Base-by-base conservation (phyloP, 2,329 filamentous ascomycete genomes). In the Thielaviopsis ethacetica region DNA sequence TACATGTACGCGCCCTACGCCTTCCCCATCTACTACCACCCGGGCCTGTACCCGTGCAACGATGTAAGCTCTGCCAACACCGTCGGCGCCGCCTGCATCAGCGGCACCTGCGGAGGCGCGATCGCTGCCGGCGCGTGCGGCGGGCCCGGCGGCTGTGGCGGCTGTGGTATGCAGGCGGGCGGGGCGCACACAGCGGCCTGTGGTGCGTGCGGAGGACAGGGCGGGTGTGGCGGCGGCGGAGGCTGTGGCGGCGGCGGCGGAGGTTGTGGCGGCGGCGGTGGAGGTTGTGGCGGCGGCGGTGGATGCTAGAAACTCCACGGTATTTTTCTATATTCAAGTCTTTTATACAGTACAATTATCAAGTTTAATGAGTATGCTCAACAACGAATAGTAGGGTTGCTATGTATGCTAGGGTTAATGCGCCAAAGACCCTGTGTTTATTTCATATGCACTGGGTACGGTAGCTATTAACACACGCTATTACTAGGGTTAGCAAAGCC, bases 101-200 rank as follows among this genome's bases (percentile, higher is more conserved):
- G 66, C 2, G 80, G 78, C 0, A 79, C 74, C 1, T 82, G 79
- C 63, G 72, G 72, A 4, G 70, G 70, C 2, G 72, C 71, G 2
- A 69, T 73, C 0, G 71, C 72, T 0, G 70, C 70, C 2, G 75
- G 76, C 2, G 72, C 71, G 6, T 73, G 75, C 52, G 73, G 75
- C 44, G 70, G 71, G 5, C 70, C 72, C 1, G 70, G 70, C 0
- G 69, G 73, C 1, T 67, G 71, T 51, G 68, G 68, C 22, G 51
- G 34, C 34, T 55, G 56, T 51, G 57, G 59, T 24, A 61, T 61
- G 3, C 4, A 58, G n/a, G 61, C 60, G 12, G 61, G 63, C 15
- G 62, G 63, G 6, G 59, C 51, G 13, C 56, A 61, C 1, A 57
- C 61, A 5, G 58, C 64, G 53, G 57, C 67, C 54, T 58, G 66